phyloP scores from a whole-genome alignment of 352 stramenopile species.

The Salisapilia sapeloensis region DNA sequence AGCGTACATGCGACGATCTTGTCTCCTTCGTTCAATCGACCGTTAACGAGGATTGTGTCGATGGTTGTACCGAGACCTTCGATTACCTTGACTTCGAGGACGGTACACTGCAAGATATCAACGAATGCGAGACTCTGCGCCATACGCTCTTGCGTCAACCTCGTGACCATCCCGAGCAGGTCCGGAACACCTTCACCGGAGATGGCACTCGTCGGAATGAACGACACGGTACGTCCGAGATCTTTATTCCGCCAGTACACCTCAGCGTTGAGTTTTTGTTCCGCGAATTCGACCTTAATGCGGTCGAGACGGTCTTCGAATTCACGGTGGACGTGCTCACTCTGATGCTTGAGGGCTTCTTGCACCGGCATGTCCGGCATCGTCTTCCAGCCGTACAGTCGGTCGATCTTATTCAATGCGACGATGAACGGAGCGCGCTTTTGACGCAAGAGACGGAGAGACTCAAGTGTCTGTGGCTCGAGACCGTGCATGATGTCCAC shows the following conservation, averaged over 20 bases:
- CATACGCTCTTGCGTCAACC: constrained; percentile 92
- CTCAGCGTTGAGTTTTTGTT: constrained; percentile 97
- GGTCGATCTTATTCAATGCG: constrained; percentile 99
- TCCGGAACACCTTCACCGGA: constrained; percentile 97
- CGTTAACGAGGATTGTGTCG: constrained; percentile 98
- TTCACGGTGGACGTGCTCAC: constrained; percentile 90
- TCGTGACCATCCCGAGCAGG: constrained; percentile 92
- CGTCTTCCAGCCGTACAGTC: constrained; percentile 97
- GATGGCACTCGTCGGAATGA: constrained; percentile 97
- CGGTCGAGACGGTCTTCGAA: constrained; percentile 89
- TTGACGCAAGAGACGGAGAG: constrained; percentile 90
- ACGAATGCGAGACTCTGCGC: constrained; percentile 78
- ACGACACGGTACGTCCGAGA: constrained; percentile 87
- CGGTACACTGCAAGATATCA: constrained; percentile 91
- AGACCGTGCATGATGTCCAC: constrained; percentile 99
- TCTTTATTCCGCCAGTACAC: constrained; percentile 99
- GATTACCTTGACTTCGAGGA: constrained; percentile 99
- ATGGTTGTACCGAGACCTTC: constrained; percentile 98
- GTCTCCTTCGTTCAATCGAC: constrained; percentile 88
- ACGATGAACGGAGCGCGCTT: constrained; percentile 97
- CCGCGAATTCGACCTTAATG: constrained; percentile 91
- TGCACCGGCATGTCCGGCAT: constrained; percentile 90
- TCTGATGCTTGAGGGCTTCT: constrained; percentile 77
- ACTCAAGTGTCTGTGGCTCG: constrained; percentile 98
- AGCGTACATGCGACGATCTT: constrained; percentile 97